phyloP scores from a whole-genome alignment of 192 early-diverging fungal species.

The Haplosporangium gracile region DNA sequence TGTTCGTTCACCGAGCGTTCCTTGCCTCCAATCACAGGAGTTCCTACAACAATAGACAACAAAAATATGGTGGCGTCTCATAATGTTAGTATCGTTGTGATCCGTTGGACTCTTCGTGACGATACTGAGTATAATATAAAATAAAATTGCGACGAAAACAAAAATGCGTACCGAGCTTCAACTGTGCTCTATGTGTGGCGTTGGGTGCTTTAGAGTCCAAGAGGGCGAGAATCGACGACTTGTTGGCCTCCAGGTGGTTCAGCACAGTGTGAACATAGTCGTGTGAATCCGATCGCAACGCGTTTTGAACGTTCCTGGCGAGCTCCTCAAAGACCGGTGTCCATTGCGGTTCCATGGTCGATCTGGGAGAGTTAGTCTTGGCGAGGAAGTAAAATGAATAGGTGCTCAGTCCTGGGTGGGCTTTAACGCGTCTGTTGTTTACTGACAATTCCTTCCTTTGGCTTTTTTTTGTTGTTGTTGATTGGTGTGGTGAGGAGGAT shows the following conservation, averaged over 20 bases:
- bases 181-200: conserved; percentile 44
- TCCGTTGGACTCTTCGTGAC: not conserved
- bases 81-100: not conserved
- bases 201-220: conserved; percentile 31
- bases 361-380: not conserved
- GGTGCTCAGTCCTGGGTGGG: not conserved
- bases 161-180: conserved; percentile 44
- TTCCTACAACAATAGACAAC: conserved; percentile 36
- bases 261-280: conserved; percentile 37
- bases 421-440: not conserved
- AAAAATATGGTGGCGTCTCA: not conserved
- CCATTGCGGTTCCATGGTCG: conserved; percentile 43
- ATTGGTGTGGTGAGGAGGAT: not conserved
- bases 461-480: not conserved
- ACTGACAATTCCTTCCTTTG: not conserved
- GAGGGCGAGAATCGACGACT: conserved; percentile 19
- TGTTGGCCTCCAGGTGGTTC: conserved; percentile 32
- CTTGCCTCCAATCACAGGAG: conserved; percentile 69
- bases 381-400: not conserved
- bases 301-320: conserved; percentile 14
- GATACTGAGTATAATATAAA: not conserved
- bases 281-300: conserved; percentile 33
- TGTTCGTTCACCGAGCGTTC: conserved; percentile 75
- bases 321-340: conserved; percentile 44
- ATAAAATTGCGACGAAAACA: not conserved